These are phyloP conservation scores for Kernera saxatilis DNA, from an alignment of 345 rosid genomes.

Conservation along the genomic window DNA sequence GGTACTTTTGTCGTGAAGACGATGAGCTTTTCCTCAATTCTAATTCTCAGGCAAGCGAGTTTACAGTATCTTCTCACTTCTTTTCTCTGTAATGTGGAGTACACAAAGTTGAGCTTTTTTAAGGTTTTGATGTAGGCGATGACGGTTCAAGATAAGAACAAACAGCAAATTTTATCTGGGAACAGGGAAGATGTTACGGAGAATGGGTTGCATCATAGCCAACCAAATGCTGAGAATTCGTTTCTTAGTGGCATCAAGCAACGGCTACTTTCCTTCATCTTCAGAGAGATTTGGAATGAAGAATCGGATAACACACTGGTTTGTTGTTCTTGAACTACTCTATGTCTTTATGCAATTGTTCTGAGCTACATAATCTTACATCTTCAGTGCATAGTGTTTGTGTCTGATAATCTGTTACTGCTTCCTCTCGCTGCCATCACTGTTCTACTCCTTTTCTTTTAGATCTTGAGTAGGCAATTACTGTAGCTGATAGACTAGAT, in stretches of 20 bases:
- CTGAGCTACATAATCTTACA: background rate
- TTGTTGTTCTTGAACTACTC: constrained; percentile 23
- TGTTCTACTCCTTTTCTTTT: background rate
- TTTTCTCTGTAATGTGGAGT: background rate
- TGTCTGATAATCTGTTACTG: background rate
- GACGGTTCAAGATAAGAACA: constrained; percentile 42
- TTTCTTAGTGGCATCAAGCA: constrained; percentile 89
- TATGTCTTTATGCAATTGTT: background rate
- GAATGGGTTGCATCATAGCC: constrained; percentile 37
- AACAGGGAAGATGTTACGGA: constrained; percentile 39
- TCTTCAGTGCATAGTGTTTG: background rate
- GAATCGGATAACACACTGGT: constrained; percentile 67
- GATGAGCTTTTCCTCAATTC: constrained; percentile 91
- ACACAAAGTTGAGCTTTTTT: background rate
- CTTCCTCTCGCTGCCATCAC: background rate
- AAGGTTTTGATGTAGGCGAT: constrained; percentile 41
- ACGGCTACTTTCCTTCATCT: constrained; percentile 86
- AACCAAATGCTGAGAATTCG: constrained; percentile 36
- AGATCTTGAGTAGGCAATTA: background rate
- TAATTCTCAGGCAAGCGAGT: constrained; percentile 57
- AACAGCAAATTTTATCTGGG: constrained; percentile 38
- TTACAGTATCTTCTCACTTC: background rate
- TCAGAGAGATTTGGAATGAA: constrained; percentile 73
- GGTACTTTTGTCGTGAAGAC: constrained; percentile 80
- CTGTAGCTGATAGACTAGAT: background rate